These are phyloP conservation scores for Mortierella sp. DNA, from an alignment of 371 early-diverging fungal genomes.

Conservation along the genomic window DNA sequence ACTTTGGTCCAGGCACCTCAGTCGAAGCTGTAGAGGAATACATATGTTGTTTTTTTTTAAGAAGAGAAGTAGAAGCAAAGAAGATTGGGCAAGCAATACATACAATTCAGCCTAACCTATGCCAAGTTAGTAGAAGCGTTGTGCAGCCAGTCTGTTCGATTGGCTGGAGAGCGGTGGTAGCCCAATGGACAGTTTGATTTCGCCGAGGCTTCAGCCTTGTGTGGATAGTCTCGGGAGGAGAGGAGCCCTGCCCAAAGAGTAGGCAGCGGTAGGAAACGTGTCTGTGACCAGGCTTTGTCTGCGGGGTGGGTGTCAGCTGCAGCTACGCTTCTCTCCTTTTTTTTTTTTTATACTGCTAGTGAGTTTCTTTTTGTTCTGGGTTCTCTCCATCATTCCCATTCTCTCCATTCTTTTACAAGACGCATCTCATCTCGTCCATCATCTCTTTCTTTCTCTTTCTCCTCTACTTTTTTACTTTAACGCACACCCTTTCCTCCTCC, in stretches of 20 bases:
- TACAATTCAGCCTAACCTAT: not conserved
- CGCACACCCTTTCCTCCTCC: not conserved
- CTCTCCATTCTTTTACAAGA: not conserved
- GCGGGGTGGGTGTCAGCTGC: too few species aligned
- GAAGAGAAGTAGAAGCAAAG: not conserved
- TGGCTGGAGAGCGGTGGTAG: not conserved
- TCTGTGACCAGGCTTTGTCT: not conserved
- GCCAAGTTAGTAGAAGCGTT: not conserved
- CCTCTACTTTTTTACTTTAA: not conserved
- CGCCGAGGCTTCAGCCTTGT: too few species aligned
- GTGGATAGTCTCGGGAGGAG: not conserved
- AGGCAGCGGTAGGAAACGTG: not conserved
- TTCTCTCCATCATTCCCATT: not conserved
- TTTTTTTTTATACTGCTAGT: conserved; percentile 4
- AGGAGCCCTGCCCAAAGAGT: not conserved
- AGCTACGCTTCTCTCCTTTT: not conserved
- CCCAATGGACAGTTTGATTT: not conserved
- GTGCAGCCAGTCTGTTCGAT: not conserved
- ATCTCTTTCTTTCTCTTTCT: conserved; percentile 1
- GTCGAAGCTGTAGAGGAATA: conserved; percentile 30
- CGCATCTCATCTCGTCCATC: not conserved
- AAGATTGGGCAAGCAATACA: not conserved
- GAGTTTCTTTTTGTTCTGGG: not conserved
- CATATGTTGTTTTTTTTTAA: not conserved
- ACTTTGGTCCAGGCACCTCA: conserved; percentile 42